Conservation (phyloP, 192 early-diverging fungal species). For the Tieghemiomyces parasiticus region DNA sequence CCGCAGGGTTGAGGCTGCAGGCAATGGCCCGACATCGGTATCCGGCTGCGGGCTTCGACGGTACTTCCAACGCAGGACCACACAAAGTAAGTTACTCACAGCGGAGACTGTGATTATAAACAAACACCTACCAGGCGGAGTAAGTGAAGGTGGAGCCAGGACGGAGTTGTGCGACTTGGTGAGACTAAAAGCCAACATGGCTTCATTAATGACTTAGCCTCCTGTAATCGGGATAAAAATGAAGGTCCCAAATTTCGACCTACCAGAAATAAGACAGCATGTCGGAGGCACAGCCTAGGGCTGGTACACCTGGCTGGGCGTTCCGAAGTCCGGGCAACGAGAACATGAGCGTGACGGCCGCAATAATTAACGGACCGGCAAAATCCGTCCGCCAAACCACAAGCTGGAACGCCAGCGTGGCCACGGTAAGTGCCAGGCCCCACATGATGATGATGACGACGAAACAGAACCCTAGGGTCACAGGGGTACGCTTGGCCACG, state of each 20-base stretch:
- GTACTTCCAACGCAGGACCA: too few species aligned
- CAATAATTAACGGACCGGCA: neutral
- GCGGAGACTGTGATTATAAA: too few species aligned
- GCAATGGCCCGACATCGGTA: too few species aligned
- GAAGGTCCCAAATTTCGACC: neutral
- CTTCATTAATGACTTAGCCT: neutral
- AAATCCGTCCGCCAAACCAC: neutral
- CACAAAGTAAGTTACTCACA: too few species aligned
- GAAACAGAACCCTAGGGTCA: neutral
- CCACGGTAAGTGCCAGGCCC: neutral
- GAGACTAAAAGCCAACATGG: neutral
- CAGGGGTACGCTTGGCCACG: too few species aligned
- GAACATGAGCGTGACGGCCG: neutral
- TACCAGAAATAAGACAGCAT: constrained; percentile 2
- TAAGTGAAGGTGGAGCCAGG: too few species aligned
- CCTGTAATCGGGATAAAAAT: too few species aligned
- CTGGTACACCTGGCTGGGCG: constrained; percentile 2
- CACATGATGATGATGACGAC: constrained; percentile 1
- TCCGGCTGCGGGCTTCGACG: too few species aligned
- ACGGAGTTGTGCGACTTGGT: too few species aligned
- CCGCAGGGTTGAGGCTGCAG: too few species aligned
- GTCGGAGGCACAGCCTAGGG: constrained; percentile 6
- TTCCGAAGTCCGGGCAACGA: neutral
- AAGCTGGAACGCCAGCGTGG: constrained; percentile 5
- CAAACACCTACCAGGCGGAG: too few species aligned